Base-by-base conservation (phyloP, 2,329 filamentous ascomycete species). In the Fusarium pseudoanthophilum region DNA sequence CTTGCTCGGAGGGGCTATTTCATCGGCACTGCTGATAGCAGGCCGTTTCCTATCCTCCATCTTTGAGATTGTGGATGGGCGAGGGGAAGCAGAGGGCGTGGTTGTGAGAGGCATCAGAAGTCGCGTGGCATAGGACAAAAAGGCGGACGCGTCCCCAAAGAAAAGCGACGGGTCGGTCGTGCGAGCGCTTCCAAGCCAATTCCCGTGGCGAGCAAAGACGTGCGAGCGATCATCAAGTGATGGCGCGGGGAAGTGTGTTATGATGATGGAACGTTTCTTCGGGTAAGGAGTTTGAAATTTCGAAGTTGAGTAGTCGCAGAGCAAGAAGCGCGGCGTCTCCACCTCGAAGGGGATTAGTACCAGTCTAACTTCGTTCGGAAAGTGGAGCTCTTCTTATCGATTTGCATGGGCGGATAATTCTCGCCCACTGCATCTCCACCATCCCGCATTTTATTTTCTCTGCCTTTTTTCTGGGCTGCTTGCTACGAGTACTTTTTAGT, bases 41-140 rank as follows among this genome's bases (percentile, higher is more conserved):
- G 95, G 93, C 90, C 96, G 92, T 90, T 99, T 99, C 90, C 96
- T 94, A 88, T 98, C 96, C 89, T 99, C 96, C 95, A 98, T 99
- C 90, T 96, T 97, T 87, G 91, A 87, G 85, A 93, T 88, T 89
- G 91, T 91, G 86, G 94, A 92, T 87, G 93, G 90, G 89, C 91
- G 90, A 88, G 92, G 88, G 81, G 85, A 84, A 84, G 92, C 88
- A 84, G 91, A 89, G 82, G 88, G 88, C 78, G 90, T 89, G 85
- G 93, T 92, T 86, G 93, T 91, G 89, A 93, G 90, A 92, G 92
- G 92, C 94, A 97, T 97, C 89, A 94, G 93, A 92, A 88, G 77
- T 80, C 76, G 77, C 79, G 79, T 79, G 79, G 79, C 73, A 75
- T 75, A 68, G 72, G 70, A 65, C 72, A 71, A 72, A 60, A 86